Conservation (phyloP, 164 flowering plant species). For the Tinospora cordifolia region DNA sequence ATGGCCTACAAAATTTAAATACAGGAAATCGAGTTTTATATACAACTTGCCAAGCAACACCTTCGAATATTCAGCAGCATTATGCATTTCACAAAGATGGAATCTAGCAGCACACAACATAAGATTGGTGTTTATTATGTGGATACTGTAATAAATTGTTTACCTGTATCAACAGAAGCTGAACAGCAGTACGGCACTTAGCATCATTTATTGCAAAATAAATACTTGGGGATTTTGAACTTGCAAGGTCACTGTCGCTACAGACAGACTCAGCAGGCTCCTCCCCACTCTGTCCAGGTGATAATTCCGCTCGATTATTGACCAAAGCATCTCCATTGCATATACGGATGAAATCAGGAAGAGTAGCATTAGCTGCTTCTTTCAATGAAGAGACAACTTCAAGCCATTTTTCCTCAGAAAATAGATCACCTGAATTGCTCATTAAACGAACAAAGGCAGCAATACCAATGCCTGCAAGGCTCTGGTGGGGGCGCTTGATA, state of each 20-base stretch:
- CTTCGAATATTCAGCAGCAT: background rate
- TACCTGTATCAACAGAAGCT: conserved; percentile 90
- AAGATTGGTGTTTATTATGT: background rate
- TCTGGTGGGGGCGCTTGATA: conserved; percentile 90
- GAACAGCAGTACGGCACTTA: conserved; percentile 90
- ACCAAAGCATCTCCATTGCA: conserved; percentile 26
- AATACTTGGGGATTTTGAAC: conserved; percentile 35
- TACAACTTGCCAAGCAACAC: background rate
- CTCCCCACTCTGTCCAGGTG: conserved; percentile 22
- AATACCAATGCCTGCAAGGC: conserved; percentile 98
- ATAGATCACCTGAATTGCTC: conserved; percentile 86
- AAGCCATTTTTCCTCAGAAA: conserved; percentile 90
- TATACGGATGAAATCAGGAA: conserved; percentile 69
- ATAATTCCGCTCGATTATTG: conserved; percentile 28
- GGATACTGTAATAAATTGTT: background rate
- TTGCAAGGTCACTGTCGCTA: conserved; percentile 46
- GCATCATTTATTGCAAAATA: conserved; percentile 68
- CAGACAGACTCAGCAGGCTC: conserved; percentile 33
- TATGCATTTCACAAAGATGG: background rate
- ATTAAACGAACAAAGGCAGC: conserved; percentile 94
- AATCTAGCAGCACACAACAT: background rate
- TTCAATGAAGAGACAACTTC: conserved; percentile 78
- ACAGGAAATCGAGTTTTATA: conserved; percentile 8
- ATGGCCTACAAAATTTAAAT: conserved; percentile 54
- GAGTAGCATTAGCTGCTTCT: conserved; percentile 79